Evolutionary conservation across 148 eudicot species (phyloP), one percentile per base, ranked within the genome.

Genomic region (Silene latifolia): DNA sequence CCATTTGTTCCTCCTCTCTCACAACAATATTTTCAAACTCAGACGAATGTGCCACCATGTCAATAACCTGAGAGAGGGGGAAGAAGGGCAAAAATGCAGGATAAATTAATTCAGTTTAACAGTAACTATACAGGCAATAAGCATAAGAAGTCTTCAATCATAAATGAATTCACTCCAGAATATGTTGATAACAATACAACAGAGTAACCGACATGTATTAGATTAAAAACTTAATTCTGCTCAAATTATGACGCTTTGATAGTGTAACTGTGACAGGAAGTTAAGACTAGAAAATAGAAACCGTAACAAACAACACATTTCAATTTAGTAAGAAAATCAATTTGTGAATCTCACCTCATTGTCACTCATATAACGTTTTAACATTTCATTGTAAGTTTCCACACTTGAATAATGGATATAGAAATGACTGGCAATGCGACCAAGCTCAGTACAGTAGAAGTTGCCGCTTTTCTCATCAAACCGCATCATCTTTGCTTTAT

Each of bases 401-500:
- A 96, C 99, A 84, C 99, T 96, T 76, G 98, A 90, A 85, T 96
- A 96, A 1, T 87, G 99, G 78, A 96, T 96, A 80, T 96, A 96
- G 75, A 96, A 96, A 84, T 96, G 99, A 80, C 99, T 96, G 56
- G 99, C 99, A 80, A 96, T 96, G 69, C 99, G 98, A 77, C 99
- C 99, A 83, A 96, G 97, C 85, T 96, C 99, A 19, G 99, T 96
- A 75, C 99, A 92, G 76, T 90, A 96, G 75, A 96, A 96, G 76
- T 96, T 96, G 76, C 99, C 98, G 74, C 99, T 96, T 87, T 96
- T 96, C 81, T 96, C 99, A 83, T 96, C 99, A 85, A 92, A 96
- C 51, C 99, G 98, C 98, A 96, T 90, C 99, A 96, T 96, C 85
- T 96, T 96, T 59, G 99, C 99, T 82, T 89, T 96, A 84, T 96